These are phyloP conservation scores for Aeschynomene evenia DNA, from an alignment of 306 rosid species.

Conservation along the genomic window DNA sequence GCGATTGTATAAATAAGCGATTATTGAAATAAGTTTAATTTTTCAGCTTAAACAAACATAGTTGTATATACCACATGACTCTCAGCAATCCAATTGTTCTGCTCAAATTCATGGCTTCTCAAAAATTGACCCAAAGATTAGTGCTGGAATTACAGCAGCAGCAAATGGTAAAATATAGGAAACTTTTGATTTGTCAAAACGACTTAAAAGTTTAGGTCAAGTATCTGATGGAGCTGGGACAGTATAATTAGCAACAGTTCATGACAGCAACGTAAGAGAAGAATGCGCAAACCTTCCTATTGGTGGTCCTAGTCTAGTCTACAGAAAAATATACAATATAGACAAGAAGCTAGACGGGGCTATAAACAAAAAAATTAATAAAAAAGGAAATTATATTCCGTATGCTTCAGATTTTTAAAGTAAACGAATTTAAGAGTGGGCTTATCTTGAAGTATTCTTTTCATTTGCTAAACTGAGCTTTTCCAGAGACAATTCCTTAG, in stretches of 20 bases:
- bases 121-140: conserved; percentile 10
- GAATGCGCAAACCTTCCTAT: conserved; percentile 32
- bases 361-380: not conserved
- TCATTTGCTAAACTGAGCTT: conserved; percentile 48
- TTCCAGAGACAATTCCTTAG: conserved; percentile 66
- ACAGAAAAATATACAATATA: conserved; percentile 40
- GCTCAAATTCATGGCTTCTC: conserved; percentile 16
- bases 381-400: conserved; percentile 16
- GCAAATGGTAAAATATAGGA: not conserved
- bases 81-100: conserved; percentile 15
- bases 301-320: conserved; percentile 33
- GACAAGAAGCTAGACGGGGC: conserved; percentile 7
- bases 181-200: conserved; percentile 10
- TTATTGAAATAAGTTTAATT: too few relatives aligned
- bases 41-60: too few relatives aligned
- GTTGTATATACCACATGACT: conserved; percentile 7
- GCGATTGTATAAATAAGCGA: too few relatives aligned
- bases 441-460: conserved; percentile 40
- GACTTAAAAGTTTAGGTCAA: conserved; percentile 11
- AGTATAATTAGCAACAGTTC: conserved; percentile 16
- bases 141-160: not conserved
- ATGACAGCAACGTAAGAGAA: conserved; percentile 8
- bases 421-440: conserved; percentile 1
- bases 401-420: conserved; percentile 13
- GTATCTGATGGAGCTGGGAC: conserved; percentile 9